Base-by-base conservation (phyloP, 176 grass and related monocot genomes). In the Rhynchospora pubera region DNA sequence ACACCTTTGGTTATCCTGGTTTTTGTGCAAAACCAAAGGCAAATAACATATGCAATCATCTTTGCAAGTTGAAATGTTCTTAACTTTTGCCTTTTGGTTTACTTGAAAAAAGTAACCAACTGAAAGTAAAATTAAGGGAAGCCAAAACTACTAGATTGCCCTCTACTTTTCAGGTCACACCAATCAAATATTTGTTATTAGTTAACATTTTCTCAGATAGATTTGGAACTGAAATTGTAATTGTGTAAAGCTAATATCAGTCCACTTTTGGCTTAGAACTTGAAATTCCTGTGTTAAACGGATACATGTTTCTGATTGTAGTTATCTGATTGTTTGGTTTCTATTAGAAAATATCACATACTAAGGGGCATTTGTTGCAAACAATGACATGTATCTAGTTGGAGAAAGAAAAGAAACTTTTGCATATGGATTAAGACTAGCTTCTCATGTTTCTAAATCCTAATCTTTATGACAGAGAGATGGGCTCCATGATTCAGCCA, bases 401-500 rank as follows among this genome's bases (percentile, higher is more conserved):
- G 72, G 23, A 7, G 53, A 16, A 55, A 13, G 4, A 21, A 16
- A 76, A 13, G 4, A 21, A 47, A 47, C 18, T 46, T 9, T 11
- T 32, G 13, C 22, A 32, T 52, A 52, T 45, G 18, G 28, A 66
- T 65, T 58, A 72, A 21, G 5, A 55, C 80, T 79, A 74, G 39
- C 28, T 78, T 73, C 6, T 63, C 42, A 9, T 57, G 84, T 44
- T 82, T 84, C 34, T 39, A 39, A n/a, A 80, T 57, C 61, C 47
- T 51, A 56, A 14, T 44, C 18, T 87, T 7, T 57, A 34, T 85
- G 24, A 80, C 71, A 94, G 95, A 89, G 86, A 70, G 84, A 90
- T 83, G 87, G 74, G 19, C 89, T 93, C 80, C 69, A 61, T 85
- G 84, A 91, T 93, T 98, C 95, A 61, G 79, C 91, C 43, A 98